These are phyloP conservation scores for Pyricularia sp. DNA, from an alignment of 2,329 filamentous ascomycete species.

Conservation along the genomic window DNA sequence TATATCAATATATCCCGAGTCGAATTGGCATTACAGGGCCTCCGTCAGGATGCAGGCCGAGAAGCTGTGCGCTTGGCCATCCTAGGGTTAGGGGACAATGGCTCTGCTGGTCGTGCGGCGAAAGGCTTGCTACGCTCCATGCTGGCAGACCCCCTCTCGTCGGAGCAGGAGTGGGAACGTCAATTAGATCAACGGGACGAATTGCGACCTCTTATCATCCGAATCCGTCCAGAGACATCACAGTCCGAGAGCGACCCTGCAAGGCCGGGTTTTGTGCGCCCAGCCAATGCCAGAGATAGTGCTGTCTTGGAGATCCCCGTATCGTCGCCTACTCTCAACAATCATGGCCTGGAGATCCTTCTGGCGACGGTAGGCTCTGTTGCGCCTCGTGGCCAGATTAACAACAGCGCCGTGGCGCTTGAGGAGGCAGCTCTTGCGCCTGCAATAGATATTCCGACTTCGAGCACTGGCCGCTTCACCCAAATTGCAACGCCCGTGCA, in stretches of 20 bases:
- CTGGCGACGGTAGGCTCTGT: slow-evolving; percentile 40
- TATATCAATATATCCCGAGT: slow-evolving; percentile 61
- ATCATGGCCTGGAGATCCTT: slow-evolving; percentile 55
- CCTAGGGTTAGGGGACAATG: slow-evolving; percentile 32
- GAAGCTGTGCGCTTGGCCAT: slow-evolving; percentile 52
- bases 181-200: slow-evolving; percentile 43
- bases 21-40: slow-evolving; percentile 59
- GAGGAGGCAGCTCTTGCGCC: slow-evolving; percentile 68
- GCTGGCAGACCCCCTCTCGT: slow-evolving; percentile 59
- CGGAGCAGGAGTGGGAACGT: slow-evolving; percentile 57
- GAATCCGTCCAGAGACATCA: slow-evolving; percentile 28
- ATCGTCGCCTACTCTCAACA: slow-evolving; percentile 52
- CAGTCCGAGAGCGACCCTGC: slow-evolving; percentile 21
- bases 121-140: slow-evolving; percentile 59
- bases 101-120: slow-evolving; percentile 36
- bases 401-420: slow-evolving; percentile 29
- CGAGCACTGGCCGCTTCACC: slow-evolving; percentile 53
- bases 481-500: slow-evolving; percentile 77
- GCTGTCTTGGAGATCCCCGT: slow-evolving; percentile 51
- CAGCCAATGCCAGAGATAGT: slow-evolving; percentile 15
- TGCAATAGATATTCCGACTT: slow-evolving; percentile 57
- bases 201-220: slow-evolving; percentile 52
- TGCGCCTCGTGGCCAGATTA: slow-evolving; percentile 23
- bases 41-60: slow-evolving; percentile 44
- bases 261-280: slow-evolving; percentile 16